phyloP scores from a whole-genome alignment of 2,329 filamentous ascomycete genomes.

The Diplocarpon mali region DNA sequence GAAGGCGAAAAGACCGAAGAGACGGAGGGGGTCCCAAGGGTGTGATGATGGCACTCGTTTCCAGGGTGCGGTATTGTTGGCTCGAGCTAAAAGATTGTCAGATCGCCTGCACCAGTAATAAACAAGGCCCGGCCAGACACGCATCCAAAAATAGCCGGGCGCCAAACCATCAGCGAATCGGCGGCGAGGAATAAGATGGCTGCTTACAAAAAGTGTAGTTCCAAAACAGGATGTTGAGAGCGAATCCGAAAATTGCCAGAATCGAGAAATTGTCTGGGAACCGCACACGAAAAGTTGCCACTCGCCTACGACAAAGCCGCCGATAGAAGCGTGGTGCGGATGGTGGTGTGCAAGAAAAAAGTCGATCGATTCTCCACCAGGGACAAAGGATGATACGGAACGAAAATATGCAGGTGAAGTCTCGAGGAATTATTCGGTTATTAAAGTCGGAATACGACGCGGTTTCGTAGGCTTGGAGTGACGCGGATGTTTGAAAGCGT shows the following conservation, averaged over 20 bases:
- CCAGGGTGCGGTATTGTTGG: conserved; percentile 10
- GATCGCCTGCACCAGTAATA: conserved; percentile 13
- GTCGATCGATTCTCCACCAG: conserved; percentile 5
- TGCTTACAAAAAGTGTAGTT: no score
- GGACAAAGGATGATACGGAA: conserved; percentile 12
- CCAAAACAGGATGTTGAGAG: conserved; percentile 7
- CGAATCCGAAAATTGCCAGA: conserved; percentile 7
- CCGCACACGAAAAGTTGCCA: background rate
- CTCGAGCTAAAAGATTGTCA: conserved; percentile 17
- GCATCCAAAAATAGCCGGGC: conserved; percentile 8
- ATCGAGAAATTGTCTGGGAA: background rate
- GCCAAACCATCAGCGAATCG: no score
- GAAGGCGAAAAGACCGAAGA: conserved; percentile 10
- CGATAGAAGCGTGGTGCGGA: background rate
- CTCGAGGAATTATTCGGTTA: conserved; percentile 5
- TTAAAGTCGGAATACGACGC: background rate
- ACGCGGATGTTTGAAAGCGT: background rate
- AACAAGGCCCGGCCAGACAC: conserved; percentile 7
- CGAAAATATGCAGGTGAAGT: background rate
- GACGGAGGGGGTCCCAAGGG: background rate
- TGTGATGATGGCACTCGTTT: conserved; percentile 12
- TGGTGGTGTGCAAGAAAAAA: background rate
- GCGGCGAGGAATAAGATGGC: no score
- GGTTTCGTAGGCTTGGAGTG: background rate
- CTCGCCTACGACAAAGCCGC: conserved; percentile 10